Evolutionary conservation across 139 green algal genomes (phyloP).

Genomic region (Medakamo hakoo): DNA sequence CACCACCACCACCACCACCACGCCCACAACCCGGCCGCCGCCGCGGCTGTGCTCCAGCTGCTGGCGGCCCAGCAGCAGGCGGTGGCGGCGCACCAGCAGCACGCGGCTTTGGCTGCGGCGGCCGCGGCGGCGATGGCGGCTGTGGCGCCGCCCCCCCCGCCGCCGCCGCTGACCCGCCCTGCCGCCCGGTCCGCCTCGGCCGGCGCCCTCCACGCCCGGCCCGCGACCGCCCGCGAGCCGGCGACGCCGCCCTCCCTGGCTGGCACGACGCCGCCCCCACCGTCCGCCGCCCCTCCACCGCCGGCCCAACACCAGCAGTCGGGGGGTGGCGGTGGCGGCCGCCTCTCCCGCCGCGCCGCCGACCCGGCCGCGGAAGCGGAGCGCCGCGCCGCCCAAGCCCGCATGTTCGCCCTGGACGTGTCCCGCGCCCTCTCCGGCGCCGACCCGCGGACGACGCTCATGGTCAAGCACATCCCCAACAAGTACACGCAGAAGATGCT

Average conservation of each 20-base stretch:
- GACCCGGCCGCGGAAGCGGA: constrained; percentile 58
- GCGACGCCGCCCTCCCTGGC: constrained; percentile 6
- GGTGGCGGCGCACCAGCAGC: constrained; percentile 29
- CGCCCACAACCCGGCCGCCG: constrained; percentile 4
- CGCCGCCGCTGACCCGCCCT: not conserved
- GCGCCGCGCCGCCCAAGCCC: constrained; percentile 56
- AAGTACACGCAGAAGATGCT: constrained; percentile 99
- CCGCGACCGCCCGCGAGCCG: not conserved
- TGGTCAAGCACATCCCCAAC: constrained; percentile 99
- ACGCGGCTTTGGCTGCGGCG: constrained; percentile 18
- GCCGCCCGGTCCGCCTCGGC: not conserved
- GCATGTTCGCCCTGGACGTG: constrained; percentile 70
- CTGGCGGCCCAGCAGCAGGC: constrained; percentile 11
- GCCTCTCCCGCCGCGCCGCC: constrained; percentile 43
- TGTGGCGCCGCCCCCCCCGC: constrained; percentile 2
- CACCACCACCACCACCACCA: constrained; percentile 4
- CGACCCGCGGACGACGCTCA: constrained; percentile 88
- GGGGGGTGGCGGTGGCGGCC: constrained; percentile 22
- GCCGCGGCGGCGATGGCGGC: constrained; percentile 20
- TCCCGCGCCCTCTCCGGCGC: constrained; percentile 36
- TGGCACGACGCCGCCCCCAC: not conserved
- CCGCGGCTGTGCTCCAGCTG: constrained; percentile 10
- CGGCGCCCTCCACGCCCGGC: not conserved
- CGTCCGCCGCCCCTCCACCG: not conserved
- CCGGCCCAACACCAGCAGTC: not conserved